Conservation (phyloP, 2,329 filamentous ascomycete species). For the Fusarium sp. region DNA sequence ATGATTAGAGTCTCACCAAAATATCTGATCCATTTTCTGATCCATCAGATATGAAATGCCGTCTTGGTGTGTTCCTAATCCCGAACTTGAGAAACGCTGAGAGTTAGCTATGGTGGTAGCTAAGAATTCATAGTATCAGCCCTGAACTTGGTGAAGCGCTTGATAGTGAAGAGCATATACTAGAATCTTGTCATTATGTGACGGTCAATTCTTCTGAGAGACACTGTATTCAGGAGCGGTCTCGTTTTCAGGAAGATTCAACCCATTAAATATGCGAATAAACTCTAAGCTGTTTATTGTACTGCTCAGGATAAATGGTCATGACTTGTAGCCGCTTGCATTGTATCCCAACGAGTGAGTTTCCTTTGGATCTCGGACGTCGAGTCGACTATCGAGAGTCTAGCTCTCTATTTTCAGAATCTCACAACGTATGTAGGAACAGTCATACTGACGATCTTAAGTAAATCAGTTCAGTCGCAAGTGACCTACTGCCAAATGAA, state of each 20-base stretch:
- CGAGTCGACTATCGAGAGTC: background rate
- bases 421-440: fast-evolving
- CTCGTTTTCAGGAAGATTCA: no score
- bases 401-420: background rate
- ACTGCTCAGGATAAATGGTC: background rate
- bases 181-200: background rate
- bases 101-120: background rate
- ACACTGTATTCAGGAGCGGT: background rate
- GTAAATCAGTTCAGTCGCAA: background rate
- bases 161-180: background rate
- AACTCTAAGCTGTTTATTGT: background rate
- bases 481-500: background rate
- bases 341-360: background rate
- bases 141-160: background rate
- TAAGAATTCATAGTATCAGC: background rate
- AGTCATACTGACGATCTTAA: background rate
- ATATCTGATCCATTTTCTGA: background rate
- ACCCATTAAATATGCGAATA: background rate
- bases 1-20: background rate
- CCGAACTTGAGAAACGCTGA: background rate
- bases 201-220: background rate
- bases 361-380: background rate
- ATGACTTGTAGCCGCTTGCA: background rate
- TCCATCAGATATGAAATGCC: background rate
- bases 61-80: background rate